Evolutionary conservation across 768 basidiomycete genomes (phyloP), one percentile per base, ranked within the genome.

Genomic region (Asterophora parasitica): DNA sequence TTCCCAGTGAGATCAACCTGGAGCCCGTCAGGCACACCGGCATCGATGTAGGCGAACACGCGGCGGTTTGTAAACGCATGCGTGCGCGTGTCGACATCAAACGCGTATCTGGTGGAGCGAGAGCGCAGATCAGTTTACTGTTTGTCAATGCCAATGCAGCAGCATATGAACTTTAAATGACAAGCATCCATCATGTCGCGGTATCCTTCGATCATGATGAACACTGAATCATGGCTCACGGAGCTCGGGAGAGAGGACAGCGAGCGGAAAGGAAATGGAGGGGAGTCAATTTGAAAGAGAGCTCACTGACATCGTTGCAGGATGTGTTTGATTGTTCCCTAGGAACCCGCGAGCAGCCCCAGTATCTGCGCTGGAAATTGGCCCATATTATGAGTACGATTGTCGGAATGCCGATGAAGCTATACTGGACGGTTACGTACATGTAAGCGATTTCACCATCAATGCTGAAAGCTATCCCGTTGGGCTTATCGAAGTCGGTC

Each of bases 391-490:
- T 23, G 3, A 23, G 23, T 23, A 23, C 11, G 20, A 33, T 28
- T 33, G 23, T 44, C 35, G 45, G 13, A 31, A 42, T 42, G 16
- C 5, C 17, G 8, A 33, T 12, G 37, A 48, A 13, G 36, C 16
- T 10, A 26, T 43, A 11, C 34, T 43, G 28, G 4, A 13, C 7
- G 36, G 10, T 12, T 32, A 61, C 66, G 16, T 54, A 72, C 85
- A 90, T 70, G 58, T 83, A 91, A 3, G 79, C 86, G 7, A 69
- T 76, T 41, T 64, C 75, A 7, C 86, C 85, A 52, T 84, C 79
- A 1, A 69, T 65, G n/a, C 76, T 77, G 61, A 90, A 83, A 0
- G 85, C 83, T 43, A 91, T 76, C 1, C 88, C 90, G 57, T 91
- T 92, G 36, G 76, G 76, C 53, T 77, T 76, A 49, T 76, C 74